Evolutionary conservation across 1,284 basidiomycete genomes (phyloP), one percentile per base, ranked within the genome.

Genomic region (Coniferiporia sulphurascens): DNA sequence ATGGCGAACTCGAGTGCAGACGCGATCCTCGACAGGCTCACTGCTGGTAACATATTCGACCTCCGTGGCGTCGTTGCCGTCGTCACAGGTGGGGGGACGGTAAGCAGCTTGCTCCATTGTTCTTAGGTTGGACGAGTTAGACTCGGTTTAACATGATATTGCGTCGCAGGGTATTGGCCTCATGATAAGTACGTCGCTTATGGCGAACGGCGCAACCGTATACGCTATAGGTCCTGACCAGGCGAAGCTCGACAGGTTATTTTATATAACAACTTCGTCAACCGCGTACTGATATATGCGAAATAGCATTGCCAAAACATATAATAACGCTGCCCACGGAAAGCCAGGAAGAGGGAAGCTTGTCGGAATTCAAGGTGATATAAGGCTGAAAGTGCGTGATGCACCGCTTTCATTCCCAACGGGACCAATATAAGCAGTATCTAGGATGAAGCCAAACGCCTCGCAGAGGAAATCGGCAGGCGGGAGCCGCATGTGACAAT

Each of bases 141-240:
- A 45, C 13, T 32, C 36, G 8, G 10, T 35, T 2, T 1, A 17
- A 41, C 35, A 46, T 27, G 15, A 51, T 4, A 3, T n/a, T 48
- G 32, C 9, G 9, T 46, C 27, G 12, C 44, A 81, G 79, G 78
- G 78, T 0, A 81, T 80, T 27, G 78, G 78, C 1, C 62, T 79
- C 27, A 80, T 81, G 75, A 78, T 79, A 34, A 73, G 70, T 51
- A 73, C 73, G 4, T 76, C 78, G 1, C 66, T 81, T 4, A 65
- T 79, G n/a, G 74, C 77, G 1, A 82, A 82, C 56, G 79, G 79
- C 5, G 79, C 79, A 0, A 77, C 71, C 0, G 78, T 81, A 0
- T 81, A 78, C 55, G 78, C 79, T 56, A 73, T 80, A 41, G 79
- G 79, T 0, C 77, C 73, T 0, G 72, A 71, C 12, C 77, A 80